Base-by-base conservation (phyloP, 2,329 filamentous ascomycete species). In the Ophiostoma piceae region DNA sequence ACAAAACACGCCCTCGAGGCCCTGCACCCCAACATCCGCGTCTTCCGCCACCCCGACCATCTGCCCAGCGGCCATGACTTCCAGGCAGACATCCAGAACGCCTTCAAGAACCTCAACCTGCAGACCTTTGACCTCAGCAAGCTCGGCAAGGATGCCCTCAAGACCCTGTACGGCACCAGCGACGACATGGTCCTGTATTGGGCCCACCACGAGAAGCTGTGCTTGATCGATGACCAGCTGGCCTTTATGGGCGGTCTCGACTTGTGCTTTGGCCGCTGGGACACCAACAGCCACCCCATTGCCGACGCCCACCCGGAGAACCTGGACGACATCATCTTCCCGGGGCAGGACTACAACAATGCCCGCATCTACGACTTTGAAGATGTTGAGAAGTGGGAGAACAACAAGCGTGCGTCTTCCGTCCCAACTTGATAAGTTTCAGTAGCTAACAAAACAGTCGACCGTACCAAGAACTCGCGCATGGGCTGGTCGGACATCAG, bases 401-500 rank as follows among this genome's bases (percentile, higher is more conserved):
- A 93, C 72, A 97, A 97, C 78, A 92, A 96, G 76, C 85, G 84
- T 84, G 74, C 75, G 82, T 68, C 54, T 9, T 22, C 16, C 3
- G 3, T 1, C 14, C 2, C 12, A 19, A 54, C 32, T 68, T 3
- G 4, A 35, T 35, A 26, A 14, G 16, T 2, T 57, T 19, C 19
- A 32, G 3, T n/a, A n/a, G 12, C 66, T 70, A 67, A 69, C 57
- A 11, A 11, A 2, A 2, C 67, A 86, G 83, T 97, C 26, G 90
- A 96, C 75, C 87, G 94, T 67, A 89, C 88, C 12, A 87, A 88
- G 76, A 91, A 84, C 78, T 92, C 91, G 2, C 87, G 94, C 71
- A 97, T 97, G 92, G 93, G 93, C 26, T 97, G 94, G 94, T 92
- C 91, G 16, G 94, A 97, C 78, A 86, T 97, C 71, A 89, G 90